Percentiles rank a stretch among this genome's conserved stretches.
Conservation (phyloP, 2,329 filamentous ascomycete species). For the Pyricularia sp. region DNA sequence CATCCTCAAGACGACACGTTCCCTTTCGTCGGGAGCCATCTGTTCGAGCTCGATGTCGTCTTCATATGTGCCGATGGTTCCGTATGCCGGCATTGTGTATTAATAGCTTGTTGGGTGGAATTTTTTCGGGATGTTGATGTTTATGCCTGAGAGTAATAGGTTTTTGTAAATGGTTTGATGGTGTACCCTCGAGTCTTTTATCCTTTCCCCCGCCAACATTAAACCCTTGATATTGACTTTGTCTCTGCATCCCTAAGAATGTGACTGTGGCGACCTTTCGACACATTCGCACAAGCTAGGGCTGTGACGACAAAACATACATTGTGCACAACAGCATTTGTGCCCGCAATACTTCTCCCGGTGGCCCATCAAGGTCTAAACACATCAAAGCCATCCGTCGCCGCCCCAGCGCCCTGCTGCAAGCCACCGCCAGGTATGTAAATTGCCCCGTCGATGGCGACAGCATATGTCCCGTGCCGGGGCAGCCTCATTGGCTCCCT, state of each 20-base stretch:
- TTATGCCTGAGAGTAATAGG: neutral
- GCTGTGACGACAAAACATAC: neutral
- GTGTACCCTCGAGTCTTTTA: neutral
- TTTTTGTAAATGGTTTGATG: neutral
- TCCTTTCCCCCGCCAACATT: neutral
- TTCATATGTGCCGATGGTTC: neutral
- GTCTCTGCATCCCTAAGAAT: neutral
- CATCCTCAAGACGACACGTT: neutral
- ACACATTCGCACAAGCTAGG: neutral
- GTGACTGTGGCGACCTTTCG: neutral
- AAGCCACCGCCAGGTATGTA: neutral
- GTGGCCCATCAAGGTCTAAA: neutral
- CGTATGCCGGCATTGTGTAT: neutral
- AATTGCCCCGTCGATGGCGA: neutral
- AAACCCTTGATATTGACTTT: neutral
- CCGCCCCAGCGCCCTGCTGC: neutral
- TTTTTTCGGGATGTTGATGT: neutral
- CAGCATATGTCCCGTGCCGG: neutral
- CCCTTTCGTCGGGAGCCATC: neutral
- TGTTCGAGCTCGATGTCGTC: neutral
- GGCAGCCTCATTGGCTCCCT: neutral
- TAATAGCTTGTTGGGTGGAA: neutral
- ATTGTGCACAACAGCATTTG: neutral
- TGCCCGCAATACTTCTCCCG: neutral
- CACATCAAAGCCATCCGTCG: neutral